phyloP scores from a whole-genome alignment of 345 rosid genomes.

The Brassica rapa region DNA sequence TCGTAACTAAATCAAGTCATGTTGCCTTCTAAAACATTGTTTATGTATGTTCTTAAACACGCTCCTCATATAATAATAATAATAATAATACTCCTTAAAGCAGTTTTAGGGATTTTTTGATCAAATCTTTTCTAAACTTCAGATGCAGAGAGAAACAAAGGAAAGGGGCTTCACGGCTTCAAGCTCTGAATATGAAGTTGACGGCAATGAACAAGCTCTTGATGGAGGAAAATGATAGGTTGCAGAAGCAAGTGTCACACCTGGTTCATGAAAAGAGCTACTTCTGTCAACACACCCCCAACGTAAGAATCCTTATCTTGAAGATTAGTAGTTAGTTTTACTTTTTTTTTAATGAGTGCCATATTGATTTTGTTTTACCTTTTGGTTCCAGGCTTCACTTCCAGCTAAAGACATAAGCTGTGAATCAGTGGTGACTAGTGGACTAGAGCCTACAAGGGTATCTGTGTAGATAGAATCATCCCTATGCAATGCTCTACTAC shows the following conservation, averaged over 20 bases:
- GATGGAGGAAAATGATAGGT: conserved; percentile 99
- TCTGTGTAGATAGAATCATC: conserved; percentile 24
- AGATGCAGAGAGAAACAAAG: conserved; percentile 99
- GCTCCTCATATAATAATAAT: no score
- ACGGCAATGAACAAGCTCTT: conserved; percentile 98
- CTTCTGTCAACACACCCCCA: conserved; percentile 93
- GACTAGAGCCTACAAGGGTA: conserved; percentile 99
- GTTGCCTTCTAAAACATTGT: no score
- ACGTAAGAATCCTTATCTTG: conserved; percentile 46
- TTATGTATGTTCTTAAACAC: no score
- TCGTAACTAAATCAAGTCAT: no score
- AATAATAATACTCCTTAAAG: no score
- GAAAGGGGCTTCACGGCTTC: conserved; percentile 97
- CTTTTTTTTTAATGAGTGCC: not conserved
- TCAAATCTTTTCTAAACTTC: conserved; percentile 28
- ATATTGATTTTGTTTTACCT: not conserved
- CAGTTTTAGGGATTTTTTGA: no score
- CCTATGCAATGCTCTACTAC: not conserved
- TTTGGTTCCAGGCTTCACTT: conserved; percentile 69
- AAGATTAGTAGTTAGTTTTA: not conserved
- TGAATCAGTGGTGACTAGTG: conserved; percentile 96
- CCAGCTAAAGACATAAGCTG: conserved; percentile 97
- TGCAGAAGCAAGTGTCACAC: conserved; percentile 99
- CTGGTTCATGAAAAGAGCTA: conserved; percentile 96
- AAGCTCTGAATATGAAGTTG: conserved; percentile 92